These are phyloP conservation scores for Limnomonas spitsbergensis DNA, from an alignment of 139 green algal species.

Conservation along the genomic window DNA sequence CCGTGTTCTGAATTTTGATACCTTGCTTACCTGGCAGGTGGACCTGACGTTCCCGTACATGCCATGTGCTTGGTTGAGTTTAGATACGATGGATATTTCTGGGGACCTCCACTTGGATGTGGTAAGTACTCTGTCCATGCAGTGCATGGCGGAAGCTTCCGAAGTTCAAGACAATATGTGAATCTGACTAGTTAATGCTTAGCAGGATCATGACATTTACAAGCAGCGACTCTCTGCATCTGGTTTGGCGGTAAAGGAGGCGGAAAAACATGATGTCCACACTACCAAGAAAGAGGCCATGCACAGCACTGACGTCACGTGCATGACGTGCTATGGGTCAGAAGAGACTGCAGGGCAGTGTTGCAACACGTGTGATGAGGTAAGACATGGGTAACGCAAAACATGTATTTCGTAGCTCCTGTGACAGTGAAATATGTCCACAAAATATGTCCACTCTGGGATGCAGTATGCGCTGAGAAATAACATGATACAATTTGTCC, in stretches of 20 bases:
- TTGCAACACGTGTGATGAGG: constrained; percentile 93
- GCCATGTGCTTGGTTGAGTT: constrained; percentile 83
- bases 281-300: constrained; percentile 31
- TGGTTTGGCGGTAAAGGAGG: constrained; percentile 57
- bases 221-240: constrained; percentile 62
- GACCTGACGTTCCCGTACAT: constrained; percentile 88
- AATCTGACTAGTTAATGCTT: not conserved
- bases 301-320: constrained; percentile 38
- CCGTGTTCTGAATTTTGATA: not conserved
- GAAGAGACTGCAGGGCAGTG: constrained; percentile 69
- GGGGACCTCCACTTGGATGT: constrained; percentile 93
- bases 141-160: not conserved
- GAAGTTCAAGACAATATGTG: not conserved
- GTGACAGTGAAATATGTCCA: too few relatives aligned
- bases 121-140: constrained; percentile 34
- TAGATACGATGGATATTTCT: constrained; percentile 96
- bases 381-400: constrained; percentile 48
- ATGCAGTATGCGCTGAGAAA: too few relatives aligned
- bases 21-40: constrained; percentile 55
- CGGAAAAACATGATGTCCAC: constrained; percentile 59
- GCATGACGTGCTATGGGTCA: constrained; percentile 92
- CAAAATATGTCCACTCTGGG: too few relatives aligned
- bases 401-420: not conserved
- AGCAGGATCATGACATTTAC: constrained; percentile 79
- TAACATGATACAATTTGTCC: too few relatives aligned